These are phyloP conservation scores for Termitomyces sp. DNA, from an alignment of 768 basidiomycete genomes.

Conservation along the genomic window DNA sequence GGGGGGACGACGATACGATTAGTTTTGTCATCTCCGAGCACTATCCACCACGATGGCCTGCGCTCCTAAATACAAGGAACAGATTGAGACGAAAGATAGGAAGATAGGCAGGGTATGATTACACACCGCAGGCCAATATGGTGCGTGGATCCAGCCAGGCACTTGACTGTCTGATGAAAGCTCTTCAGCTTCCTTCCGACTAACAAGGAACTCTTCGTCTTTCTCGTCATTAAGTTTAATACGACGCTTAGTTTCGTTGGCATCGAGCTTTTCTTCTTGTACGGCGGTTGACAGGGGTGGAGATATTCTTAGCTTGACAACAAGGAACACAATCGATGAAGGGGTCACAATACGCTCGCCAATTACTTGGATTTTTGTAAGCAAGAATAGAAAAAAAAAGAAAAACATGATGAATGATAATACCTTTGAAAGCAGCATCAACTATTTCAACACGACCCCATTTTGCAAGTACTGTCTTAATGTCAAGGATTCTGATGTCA, in stretches of 20 bases:
- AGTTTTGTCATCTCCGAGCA: slow-evolving; percentile 83
- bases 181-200: slow-evolving; percentile 61
- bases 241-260: slow-evolving; percentile 43
- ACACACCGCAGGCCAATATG: slow-evolving; percentile 85
- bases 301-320: slow-evolving; percentile 75
- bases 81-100: not conserved
- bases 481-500: slow-evolving; percentile 44
- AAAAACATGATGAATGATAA: slow-evolving; percentile 9
- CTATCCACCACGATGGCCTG: slow-evolving; percentile 89
- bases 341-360: slow-evolving; percentile 88
- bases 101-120: not conserved
- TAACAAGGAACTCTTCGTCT: slow-evolving; percentile 66
- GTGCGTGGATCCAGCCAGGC: slow-evolving; percentile 78
- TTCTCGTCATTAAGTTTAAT: slow-evolving; percentile 50
- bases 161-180: slow-evolving; percentile 33
- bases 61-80: slow-evolving; percentile 50
- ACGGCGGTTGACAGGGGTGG: slow-evolving; percentile 39
- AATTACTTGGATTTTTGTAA: slow-evolving; percentile 50
- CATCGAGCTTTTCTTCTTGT: slow-evolving; percentile 35
- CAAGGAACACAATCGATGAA: slow-evolving; percentile 80
- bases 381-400: not conserved
- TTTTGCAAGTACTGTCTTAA: slow-evolving; percentile 58
- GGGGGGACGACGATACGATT: slow-evolving; percentile 87
- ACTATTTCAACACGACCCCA: slow-evolving; percentile 80
- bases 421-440: slow-evolving; percentile 84